Conservation (phyloP, 257 asterid genomes). For the Solanum pinnatisectum region DNA sequence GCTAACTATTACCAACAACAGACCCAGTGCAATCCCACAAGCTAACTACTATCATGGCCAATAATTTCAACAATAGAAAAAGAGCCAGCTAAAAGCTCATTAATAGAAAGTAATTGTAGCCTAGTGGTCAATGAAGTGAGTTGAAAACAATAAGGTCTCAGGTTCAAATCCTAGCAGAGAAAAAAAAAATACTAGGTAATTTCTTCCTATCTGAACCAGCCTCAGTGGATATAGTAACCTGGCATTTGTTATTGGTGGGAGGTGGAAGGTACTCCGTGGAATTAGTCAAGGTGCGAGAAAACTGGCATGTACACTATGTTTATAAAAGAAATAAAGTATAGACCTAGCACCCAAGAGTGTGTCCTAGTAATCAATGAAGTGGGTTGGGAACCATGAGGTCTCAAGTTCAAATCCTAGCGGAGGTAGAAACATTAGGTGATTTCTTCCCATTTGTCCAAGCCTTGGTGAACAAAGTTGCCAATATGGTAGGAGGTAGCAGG, state of each 20-base stretch:
- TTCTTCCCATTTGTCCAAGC: not conserved
- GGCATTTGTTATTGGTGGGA: not conserved
- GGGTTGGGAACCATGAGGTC: not conserved
- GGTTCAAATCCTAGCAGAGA: not conserved
- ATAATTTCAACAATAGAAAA: not conserved
- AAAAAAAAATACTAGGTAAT: not conserved
- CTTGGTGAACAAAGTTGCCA: not conserved
- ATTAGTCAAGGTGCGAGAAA: not conserved
- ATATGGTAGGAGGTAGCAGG: not conserved
- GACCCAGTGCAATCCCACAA: not conserved
- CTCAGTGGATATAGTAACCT: not conserved
- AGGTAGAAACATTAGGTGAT: not conserved
- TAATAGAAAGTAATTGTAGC: not conserved
- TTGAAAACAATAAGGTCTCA: not conserved
- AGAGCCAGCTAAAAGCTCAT: not conserved
- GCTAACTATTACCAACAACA: not conserved
- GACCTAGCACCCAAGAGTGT: not conserved
- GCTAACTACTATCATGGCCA: not conserved
- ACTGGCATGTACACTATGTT: not conserved
- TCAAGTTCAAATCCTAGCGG: not conserved
- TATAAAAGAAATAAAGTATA: not conserved
- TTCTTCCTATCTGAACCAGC: not conserved
- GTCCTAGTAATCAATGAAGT: not conserved
- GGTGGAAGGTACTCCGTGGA: not conserved
- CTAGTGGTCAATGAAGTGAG: not conserved